These are phyloP conservation scores for Leptographium lundbergii DNA, from an alignment of 2,329 filamentous ascomycete species.

Conservation along the genomic window DNA sequence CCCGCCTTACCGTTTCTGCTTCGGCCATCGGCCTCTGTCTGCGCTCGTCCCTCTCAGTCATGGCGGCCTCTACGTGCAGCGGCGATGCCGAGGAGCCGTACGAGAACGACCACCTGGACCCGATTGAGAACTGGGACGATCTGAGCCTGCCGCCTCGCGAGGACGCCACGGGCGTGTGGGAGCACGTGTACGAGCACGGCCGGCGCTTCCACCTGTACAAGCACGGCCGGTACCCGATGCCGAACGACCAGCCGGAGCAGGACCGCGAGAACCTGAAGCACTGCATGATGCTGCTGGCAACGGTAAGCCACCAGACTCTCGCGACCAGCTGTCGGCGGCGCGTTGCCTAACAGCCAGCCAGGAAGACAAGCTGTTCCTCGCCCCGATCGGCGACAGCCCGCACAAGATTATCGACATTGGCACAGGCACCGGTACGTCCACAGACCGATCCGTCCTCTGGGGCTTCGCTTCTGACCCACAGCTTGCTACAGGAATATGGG, in stretches of 20 bases:
- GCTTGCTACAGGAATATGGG: constrained; percentile 8
- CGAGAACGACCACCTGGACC: constrained; percentile 4
- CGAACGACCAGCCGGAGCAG: constrained; percentile 33
- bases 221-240: constrained; percentile 30
- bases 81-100: background rate
- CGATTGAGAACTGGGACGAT: constrained; percentile 7
- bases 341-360: constrained; percentile 7
- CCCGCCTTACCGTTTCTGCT: too few relatives aligned
- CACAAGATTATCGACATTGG: constrained; percentile 34
- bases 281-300: constrained; percentile 30
- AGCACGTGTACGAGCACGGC: constrained; percentile 13
- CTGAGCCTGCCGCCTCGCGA: constrained; percentile 6
- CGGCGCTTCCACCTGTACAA: constrained; percentile 28
- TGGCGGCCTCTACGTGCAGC: background rate
- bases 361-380: constrained; percentile 26
- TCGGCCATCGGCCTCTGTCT: too few relatives aligned
- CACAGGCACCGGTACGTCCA: constrained; percentile 30
- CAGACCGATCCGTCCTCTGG: background rate
- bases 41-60: background rate
- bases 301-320: constrained; percentile 14
- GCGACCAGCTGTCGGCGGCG: background rate
- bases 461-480: background rate
- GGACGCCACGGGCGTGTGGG: constrained; percentile 4
- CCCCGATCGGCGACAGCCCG: constrained; percentile 26
- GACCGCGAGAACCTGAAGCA: constrained; percentile 33